Base-by-base conservation (phyloP, 2,329 filamentous ascomycete genomes). In the Metarhizium album region DNA sequence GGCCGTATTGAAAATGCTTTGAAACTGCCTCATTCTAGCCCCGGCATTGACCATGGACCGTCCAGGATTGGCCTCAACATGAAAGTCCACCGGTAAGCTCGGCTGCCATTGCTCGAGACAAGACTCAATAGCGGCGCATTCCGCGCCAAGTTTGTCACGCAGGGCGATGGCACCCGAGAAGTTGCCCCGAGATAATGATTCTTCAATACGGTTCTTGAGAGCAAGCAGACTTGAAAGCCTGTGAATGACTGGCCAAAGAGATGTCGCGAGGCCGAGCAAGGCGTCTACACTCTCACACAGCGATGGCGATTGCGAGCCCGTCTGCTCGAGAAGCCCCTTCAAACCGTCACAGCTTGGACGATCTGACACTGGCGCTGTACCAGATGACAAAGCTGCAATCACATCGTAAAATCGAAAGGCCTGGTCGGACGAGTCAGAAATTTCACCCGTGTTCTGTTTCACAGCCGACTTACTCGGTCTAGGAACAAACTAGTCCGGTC, bases 361-460 rank as follows among this genome's bases (percentile, higher is more conserved):
- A 13, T 67, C 71, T 1, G 76, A 76, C 13, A 82, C 68, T 2
- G 79, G 79, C 4, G 77, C 69, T 13, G 76, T 80, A 50, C 78
- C 79, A 47, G 82, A 73, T 0, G 80, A 83, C 29, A 84, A 66
- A 1, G 80, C 79, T 5, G 79, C 75, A 51, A 83, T 83, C 22
- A 83, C 80, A 59, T 83, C 80, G 64, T 83, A 83, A 57, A 83
- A 83, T 5, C 77, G 74, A 57, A 83, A 84, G 1, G 79, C 79
- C 79, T 83, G 50, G n/a, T 14, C 16, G 14, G 7, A 6, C 18
- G 16, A 43, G 4, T n/a, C 22, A 14, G 18, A 29, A 11, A 35
- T 16, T 14, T 13, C 18, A 23, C 31, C 3, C n/a, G n/a, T 23
- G 16, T 16, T 20, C 18, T 22, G 16, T 4, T 37, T 9, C 4